phyloP scores from a whole-genome alignment of 345 rosid species.

The Aegle marmelos region DNA sequence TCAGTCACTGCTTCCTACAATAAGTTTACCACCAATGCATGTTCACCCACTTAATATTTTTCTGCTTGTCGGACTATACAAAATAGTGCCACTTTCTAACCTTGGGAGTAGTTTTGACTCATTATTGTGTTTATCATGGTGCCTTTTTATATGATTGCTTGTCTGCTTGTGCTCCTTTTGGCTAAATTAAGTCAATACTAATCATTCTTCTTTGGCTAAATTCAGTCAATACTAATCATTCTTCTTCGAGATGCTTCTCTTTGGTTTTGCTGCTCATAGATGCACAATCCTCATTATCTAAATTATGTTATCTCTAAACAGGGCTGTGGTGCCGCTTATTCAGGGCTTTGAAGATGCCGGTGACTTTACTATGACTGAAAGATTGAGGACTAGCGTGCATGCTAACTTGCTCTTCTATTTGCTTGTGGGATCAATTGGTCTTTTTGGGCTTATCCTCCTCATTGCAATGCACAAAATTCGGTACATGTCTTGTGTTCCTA shows the following conservation, averaged over 20 bases:
- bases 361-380: constrained; percentile 84
- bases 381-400: constrained; percentile 86
- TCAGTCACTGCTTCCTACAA: neutral
- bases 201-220: constrained; percentile 1
- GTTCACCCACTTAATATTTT: neutral
- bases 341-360: constrained; percentile 99
- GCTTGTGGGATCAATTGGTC: constrained; percentile 81
- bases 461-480: constrained; percentile 57
- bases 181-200: neutral
- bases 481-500: constrained; percentile 30
- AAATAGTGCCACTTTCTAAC: neutral
- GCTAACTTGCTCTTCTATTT: constrained; percentile 92
- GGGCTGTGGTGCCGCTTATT: constrained; percentile 99
- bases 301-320: constrained; percentile 66
- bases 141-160: neutral
- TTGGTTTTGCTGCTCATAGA: constrained; percentile 24
- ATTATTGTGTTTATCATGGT: neutral
- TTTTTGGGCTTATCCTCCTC: constrained; percentile 89
- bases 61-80: neutral
- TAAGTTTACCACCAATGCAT: neutral
- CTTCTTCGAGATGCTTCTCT: constrained; percentile 6
- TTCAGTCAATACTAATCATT: too few relatives aligned
- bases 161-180: neutral
- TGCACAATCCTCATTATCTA: constrained; percentile 41
- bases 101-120: neutral